Percentiles rank a stretch among this genome's conserved stretches.
phyloP scores from a whole-genome alignment of 169 alveolate genomes.

The Plasmodium relictum region DNA sequence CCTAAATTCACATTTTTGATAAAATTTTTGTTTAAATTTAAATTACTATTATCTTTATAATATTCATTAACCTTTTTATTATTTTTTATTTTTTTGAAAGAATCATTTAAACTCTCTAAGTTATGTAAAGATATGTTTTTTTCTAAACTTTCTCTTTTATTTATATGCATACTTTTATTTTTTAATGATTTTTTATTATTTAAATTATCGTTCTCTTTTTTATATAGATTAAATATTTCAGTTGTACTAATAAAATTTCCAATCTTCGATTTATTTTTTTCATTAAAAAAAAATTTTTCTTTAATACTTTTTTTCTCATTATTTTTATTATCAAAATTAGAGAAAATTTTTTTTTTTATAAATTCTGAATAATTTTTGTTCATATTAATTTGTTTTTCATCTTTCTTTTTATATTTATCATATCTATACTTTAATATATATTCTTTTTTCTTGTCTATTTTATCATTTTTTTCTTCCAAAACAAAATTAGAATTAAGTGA shows the following conservation, averaged over 20 bases:
- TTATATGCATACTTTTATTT: not conserved
- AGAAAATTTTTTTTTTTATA: not conserved
- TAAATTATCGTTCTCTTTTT: not conserved
- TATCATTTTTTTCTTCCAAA: not conserved
- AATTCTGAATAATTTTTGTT: not conserved
- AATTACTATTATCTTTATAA: not conserved
- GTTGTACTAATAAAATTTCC: slow-evolving; percentile 25
- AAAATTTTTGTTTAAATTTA: not conserved
- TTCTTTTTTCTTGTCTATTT: slow-evolving; percentile 10
- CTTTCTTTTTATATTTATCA: slow-evolving; percentile 14
- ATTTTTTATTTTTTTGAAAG: not conserved
- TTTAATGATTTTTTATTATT: not conserved
- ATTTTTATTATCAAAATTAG: not conserved
- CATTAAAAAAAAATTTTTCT: slow-evolving; percentile 19
- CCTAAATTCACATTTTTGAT: too few species aligned
- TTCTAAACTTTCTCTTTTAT: not conserved
- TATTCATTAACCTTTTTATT: not conserved
- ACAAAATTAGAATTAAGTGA: not conserved
- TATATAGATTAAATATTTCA: slow-evolving; percentile 31
- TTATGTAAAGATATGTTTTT: not conserved
- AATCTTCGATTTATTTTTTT: slow-evolving; percentile 19
- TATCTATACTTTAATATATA: not conserved
- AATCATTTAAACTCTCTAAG: slow-evolving; percentile 7
- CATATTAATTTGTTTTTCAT: slow-evolving; percentile 7
- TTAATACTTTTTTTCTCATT: slow-evolving; percentile 18